phyloP scores from a whole-genome alignment of 768 basidiomycete species.

The Amanita polypyramis region DNA sequence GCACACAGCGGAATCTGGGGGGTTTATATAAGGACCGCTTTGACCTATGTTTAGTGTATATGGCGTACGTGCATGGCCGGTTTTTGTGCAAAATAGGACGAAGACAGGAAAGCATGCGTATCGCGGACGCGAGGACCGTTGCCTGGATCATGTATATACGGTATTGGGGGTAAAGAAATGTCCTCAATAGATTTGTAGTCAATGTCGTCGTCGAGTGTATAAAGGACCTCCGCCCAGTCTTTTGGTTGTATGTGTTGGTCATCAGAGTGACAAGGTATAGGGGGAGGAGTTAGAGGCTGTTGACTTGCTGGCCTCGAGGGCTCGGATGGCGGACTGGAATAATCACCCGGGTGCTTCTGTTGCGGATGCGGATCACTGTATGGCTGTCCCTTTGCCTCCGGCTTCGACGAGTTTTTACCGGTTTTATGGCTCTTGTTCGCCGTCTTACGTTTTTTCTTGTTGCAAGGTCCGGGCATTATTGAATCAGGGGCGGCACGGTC shows the following conservation, averaged over 20 bases:
- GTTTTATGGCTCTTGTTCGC: constrained; percentile 23
- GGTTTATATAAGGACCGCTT: neutral
- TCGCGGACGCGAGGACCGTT: constrained; percentile 70
- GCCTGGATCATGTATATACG: constrained; percentile 70
- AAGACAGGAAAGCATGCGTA: constrained; percentile 50
- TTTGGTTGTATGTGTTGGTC: neutral
- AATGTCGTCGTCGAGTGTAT: constrained; percentile 3
- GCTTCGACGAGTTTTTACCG: neutral
- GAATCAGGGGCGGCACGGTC: no score
- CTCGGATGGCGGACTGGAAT: constrained; percentile 13
- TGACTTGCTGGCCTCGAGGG: constrained; percentile 13
- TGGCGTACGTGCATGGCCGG: constrained; percentile 39
- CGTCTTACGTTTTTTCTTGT: constrained; percentile 33
- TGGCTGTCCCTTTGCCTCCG: neutral
- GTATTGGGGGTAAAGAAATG: constrained; percentile 26
- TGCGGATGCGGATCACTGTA: neutral
- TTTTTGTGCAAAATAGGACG: constrained; percentile 56
- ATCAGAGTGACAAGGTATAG: constrained; percentile 4
- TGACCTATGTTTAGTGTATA: neutral
- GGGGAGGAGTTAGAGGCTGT: constrained; percentile 12
- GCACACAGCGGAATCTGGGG: constrained; percentile 52
- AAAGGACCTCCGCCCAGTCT: neutral
- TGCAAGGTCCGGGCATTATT: constrained; percentile 59
- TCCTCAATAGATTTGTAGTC: constrained; percentile 10
- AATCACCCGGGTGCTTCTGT: constrained; percentile 4